phyloP scores from a whole-genome alignment of 1,139 yeast species.

The Pichia sp. region DNA sequence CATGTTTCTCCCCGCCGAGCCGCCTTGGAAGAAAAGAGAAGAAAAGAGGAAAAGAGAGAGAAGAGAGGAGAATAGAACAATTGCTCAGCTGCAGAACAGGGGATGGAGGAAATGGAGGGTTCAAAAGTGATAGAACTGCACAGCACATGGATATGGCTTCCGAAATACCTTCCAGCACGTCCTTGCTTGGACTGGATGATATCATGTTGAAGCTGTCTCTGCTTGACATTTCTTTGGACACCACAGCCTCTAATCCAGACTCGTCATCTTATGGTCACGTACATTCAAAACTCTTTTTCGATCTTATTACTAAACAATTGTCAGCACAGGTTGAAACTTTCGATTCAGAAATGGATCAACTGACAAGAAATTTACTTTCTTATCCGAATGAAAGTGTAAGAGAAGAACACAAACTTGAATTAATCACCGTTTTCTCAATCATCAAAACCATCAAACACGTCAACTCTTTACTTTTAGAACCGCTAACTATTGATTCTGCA shows the following conservation, averaged over 20 bases:
- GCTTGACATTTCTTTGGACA: neutral
- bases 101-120: no score
- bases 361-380: neutral
- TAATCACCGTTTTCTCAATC: slow-evolving; percentile 23
- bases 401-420: slow-evolving; percentile 23
- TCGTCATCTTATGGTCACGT: no score
- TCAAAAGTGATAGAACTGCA: no score
- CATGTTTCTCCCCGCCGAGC: no score
- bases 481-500: slow-evolving; percentile 13
- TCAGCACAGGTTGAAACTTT: slow-evolving; percentile 1
- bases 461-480: slow-evolving; percentile 9
- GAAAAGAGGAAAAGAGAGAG: no score
- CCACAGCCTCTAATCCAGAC: no score
- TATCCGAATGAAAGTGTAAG: neutral
- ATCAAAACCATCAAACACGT: slow-evolving; percentile 18
- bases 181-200: neutral
- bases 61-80: no score
- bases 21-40: no score
- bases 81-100: no score
- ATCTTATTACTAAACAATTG: neutral
- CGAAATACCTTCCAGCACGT: no score
- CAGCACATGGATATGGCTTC: no score
- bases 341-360: neutral
- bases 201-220: neutral
- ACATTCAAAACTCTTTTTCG: neutral